These are phyloP conservation scores for Saccharomycopsis amapae DNA, from an alignment of 805 yeast genomes.

Conservation along the genomic window DNA sequence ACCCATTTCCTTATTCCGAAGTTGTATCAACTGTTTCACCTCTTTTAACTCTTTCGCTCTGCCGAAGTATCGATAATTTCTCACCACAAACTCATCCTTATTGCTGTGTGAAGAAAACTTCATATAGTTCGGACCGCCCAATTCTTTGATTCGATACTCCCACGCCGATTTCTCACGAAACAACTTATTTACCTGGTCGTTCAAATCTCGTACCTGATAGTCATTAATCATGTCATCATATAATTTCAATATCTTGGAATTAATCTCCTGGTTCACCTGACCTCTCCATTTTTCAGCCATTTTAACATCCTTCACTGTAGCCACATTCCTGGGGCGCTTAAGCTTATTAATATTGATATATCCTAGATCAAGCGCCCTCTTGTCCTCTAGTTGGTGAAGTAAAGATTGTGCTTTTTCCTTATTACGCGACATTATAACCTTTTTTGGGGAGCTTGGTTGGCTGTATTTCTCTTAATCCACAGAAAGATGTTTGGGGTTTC, in stretches of 20 bases:
- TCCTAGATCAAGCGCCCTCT: constrained; percentile 52
- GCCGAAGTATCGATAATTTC: constrained; percentile 73
- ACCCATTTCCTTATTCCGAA: constrained; percentile 26
- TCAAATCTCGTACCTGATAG: constrained; percentile 58
- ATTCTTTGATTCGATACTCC: constrained; percentile 63
- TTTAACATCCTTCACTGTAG: constrained; percentile 43
- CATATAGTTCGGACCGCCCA: constrained; percentile 70
- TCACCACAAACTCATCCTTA: constrained; percentile 27
- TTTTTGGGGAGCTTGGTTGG: too few relatives aligned
- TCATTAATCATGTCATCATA: constrained; percentile 58
- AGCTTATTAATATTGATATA: constrained; percentile 48
- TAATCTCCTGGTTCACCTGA: constrained; percentile 56
- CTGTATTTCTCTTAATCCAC: too few relatives aligned
- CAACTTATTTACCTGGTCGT: constrained; percentile 64
- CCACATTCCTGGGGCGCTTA: constrained; percentile 55
- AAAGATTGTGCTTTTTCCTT: constrained; percentile 70
- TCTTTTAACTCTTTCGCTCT: constrained; percentile 77
- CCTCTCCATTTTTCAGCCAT: constrained; percentile 70
- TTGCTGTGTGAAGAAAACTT: constrained; percentile 24
- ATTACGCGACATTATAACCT: constrained; percentile 67
- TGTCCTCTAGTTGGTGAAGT: constrained; percentile 57
- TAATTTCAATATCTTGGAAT: constrained; percentile 50
- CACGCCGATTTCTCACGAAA: constrained; percentile 65
- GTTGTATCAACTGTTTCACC: constrained; percentile 43
- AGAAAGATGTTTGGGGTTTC: too few relatives aligned